Base-by-base conservation (phyloP, 345 rosid species). In the Sisymbrium altissimum region DNA sequence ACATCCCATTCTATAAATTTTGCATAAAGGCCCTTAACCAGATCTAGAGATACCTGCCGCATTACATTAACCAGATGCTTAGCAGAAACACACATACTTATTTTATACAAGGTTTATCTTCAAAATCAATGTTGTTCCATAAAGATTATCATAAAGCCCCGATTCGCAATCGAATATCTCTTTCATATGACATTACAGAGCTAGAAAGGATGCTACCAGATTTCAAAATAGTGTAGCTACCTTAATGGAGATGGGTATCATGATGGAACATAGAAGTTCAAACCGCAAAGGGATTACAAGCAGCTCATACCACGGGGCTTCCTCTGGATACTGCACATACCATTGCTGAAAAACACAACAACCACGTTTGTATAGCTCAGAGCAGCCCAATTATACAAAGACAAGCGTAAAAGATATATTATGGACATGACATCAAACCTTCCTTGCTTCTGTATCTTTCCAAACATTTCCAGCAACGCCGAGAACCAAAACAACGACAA, bases 241-340 rank as follows among this genome's bases (percentile, higher is more conserved):
- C 96, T 95, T 95, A 40, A 95, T 86, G 45, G 99, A 95, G 70
- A 95, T 95, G 44, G 99, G 99, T 80, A 95, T 95, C 98, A 95
- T 95, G 80, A 95, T 95, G 79, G 99, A 95, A 79, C 99, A 95
- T 29, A 95, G 89, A 66, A 95, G 97, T 86, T 95, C 98, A 79
- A 95, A 95, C 83, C 99, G 88, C 60, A 95, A 80, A 65, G 98
- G 99, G 66, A 95, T 95, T 72, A 95, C 84, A 83, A 95, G 76
- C 39, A 92, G 83, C 73, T 95, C 98, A 79, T 90, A 95, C 99
- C 99, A 95, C 27, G 96, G 99, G 62, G 91, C 94, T 77, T 92
- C 90, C 65, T 84, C 75, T 39, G 98, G 99, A 78, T 95, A 95
- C 45, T 65, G 79, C 70, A 92, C 97, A 86, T 95, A 95, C 98